Base-by-base conservation (phyloP, 139 green algal species). In the Auxenochlorella protothecoides region DNA sequence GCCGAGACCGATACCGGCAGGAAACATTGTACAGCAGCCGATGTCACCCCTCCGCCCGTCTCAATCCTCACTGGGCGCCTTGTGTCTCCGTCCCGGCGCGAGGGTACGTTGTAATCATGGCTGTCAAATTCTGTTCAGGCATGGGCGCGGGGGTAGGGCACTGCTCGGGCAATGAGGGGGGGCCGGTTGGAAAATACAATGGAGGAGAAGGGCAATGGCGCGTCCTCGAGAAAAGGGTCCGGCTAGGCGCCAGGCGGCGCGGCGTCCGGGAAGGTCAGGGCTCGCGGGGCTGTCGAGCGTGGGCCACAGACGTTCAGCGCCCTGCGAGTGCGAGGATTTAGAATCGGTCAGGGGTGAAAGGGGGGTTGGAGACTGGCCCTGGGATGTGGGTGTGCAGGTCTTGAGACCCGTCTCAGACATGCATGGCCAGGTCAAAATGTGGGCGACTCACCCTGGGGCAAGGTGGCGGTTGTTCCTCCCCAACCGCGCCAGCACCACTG, bases 401-500 rank as follows among this genome's bases (percentile, higher is more conserved):
- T 55, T 15, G 65, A 70, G 5, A 65, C 53, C 2, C 66, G 16
- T 70, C 53, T 53, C 57, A 27, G 10, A 69, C 59, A 59, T 62
- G 63, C 71, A 70, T 54, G 5, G 15, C 63, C 59, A 52, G 12
- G 55, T 14, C 53, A 67, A 10, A 67, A 44, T 44, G 27, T 44
- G 27, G 27, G 27, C 27, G 6, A 51, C 67, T 70, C 68, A 74
- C 59, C 16, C 69, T 73, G 59, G 68, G 9, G 68, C 63, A 59
- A 59, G 14, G 52, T 10, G 9, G 13, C 63, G 64, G 3, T 16
- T 56, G 12, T 70, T 56, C 0, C 72, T 57, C 15, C 55, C 53
- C 27, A 77, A 61, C 14, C 67, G 68, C 16, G 57, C 63, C 63
- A 81, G 70, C 14, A 84, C 72, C 13, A 57, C 63, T 16, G 63